phyloP scores from a whole-genome alignment of 1,284 basidiomycete species.

The Sanghuangporus sanghuang region DNA sequence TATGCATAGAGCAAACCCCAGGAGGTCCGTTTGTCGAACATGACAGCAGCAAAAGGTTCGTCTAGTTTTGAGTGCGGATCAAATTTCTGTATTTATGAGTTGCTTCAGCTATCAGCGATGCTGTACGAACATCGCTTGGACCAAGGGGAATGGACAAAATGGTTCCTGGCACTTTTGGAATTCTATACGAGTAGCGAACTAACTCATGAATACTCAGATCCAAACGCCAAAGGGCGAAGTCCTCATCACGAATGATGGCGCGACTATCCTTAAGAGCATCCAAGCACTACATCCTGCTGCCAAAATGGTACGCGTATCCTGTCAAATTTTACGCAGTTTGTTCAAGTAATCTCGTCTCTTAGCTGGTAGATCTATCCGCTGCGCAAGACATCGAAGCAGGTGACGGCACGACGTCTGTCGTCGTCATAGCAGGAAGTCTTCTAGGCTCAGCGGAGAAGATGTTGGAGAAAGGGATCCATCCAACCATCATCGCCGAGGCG shows the following conservation, averaged over 20 bases:
- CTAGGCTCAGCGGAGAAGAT: slow-evolving; percentile 96
- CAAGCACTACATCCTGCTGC: slow-evolving; percentile 98
- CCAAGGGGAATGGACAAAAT: slow-evolving; percentile 99
- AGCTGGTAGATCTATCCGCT: slow-evolving; percentile 96
- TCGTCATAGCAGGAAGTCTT: slow-evolving; percentile 92
- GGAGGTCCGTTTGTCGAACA: slow-evolving; percentile 91
- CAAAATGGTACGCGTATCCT: slow-evolving; percentile 72
- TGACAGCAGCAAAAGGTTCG: slow-evolving; percentile 93
- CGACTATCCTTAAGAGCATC: slow-evolving; percentile 96
- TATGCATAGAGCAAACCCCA: slow-evolving; percentile 77
- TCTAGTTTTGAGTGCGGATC: slow-evolving; percentile 10
- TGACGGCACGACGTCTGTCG: slow-evolving; percentile 98
- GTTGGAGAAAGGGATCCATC: slow-evolving; percentile 95
- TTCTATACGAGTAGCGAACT: slow-evolving; percentile 5
- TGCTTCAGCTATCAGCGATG: slow-evolving; percentile 87
- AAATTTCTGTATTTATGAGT: slow-evolving; percentile 14
- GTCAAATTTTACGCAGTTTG: not conserved
- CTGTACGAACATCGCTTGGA: slow-evolving; percentile 93
- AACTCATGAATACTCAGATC: slow-evolving; percentile 54
- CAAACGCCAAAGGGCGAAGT: slow-evolving; percentile 97
- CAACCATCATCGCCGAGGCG: slow-evolving; percentile 94
- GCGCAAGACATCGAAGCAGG: slow-evolving; percentile 99
- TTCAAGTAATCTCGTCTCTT: slow-evolving; percentile 3
- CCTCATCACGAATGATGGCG: slow-evolving; percentile 98
- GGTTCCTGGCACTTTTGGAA: slow-evolving; percentile 44